A percentile compares a stretch with the other conserved stretches of the same genome.
Evolutionary conservation across 495 filamentous ascomycete genomes (phyloP).

Genomic region (Immersiella caudata): DNA sequence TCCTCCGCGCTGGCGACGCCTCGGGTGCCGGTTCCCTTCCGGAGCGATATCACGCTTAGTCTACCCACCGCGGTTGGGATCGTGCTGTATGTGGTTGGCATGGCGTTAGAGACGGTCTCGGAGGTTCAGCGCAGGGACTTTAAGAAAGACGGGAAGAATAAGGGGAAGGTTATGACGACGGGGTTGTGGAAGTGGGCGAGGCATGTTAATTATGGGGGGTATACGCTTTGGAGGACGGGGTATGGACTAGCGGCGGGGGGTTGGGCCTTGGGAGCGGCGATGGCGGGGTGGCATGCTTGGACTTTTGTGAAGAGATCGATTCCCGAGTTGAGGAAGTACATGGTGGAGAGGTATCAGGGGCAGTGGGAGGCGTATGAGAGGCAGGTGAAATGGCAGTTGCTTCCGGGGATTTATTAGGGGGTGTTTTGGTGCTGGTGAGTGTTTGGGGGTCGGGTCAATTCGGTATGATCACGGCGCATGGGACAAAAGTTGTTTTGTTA

Average conservation of each 20-base stretch:
- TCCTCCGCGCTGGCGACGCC: constrained; percentile 38
- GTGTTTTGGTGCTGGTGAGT: neutral
- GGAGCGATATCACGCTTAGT: constrained; percentile 8
- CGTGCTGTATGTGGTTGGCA: constrained; percentile 49
- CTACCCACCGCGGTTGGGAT: constrained; percentile 46
- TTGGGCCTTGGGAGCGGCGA: constrained; percentile 42
- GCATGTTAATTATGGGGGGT: constrained; percentile 64
- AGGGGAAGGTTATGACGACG: constrained; percentile 55
- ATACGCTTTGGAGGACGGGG: constrained; percentile 58
- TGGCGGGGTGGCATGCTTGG: constrained; percentile 45
- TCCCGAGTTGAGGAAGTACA: constrained; percentile 55
- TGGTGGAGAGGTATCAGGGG: constrained; percentile 46
- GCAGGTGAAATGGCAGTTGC: constrained; percentile 46
- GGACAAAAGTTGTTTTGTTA: neutral
- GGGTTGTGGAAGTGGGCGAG: constrained; percentile 57
- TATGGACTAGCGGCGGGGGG: constrained; percentile 55
- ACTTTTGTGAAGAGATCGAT: constrained; percentile 53
- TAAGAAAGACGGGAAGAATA: constrained; percentile 55
- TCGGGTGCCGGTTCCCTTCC: constrained; percentile 17
- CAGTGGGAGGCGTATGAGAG: constrained; percentile 50
- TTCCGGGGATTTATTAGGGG: constrained; percentile 44
- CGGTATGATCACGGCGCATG: neutral
- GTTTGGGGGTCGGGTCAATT: neutral
- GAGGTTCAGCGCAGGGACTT: constrained; percentile 59
- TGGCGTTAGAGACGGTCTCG: constrained; percentile 50